Conservation (phyloP, 306 rosid genomes). For the Rubus idaeus region DNA sequence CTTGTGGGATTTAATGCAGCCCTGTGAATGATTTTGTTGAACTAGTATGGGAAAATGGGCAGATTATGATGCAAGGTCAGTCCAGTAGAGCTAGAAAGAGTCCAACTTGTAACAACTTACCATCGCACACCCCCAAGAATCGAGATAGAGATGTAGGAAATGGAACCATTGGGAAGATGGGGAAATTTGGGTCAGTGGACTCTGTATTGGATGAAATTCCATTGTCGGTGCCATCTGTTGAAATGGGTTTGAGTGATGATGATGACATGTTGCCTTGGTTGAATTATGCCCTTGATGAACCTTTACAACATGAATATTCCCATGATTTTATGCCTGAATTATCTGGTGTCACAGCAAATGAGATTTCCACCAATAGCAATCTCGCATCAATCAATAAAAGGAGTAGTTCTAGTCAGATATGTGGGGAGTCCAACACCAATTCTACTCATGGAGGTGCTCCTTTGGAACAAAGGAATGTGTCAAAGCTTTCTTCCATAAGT, state of each 20-base stretch:
- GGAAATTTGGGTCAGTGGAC: slow-evolving; percentile 52
- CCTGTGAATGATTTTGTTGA: slow-evolving; percentile 73
- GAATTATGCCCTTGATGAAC: slow-evolving; percentile 68
- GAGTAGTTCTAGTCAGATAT: slow-evolving; percentile 43
- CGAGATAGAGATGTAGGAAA: slow-evolving; percentile 61
- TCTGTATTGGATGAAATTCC: slow-evolving; percentile 59
- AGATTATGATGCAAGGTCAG: slow-evolving; percentile 71
- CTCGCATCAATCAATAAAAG: slow-evolving; percentile 47
- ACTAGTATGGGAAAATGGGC: slow-evolving; percentile 93
- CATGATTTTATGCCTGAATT: slow-evolving; percentile 71
- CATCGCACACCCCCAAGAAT: slow-evolving; percentile 50
- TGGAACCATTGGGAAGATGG: slow-evolving; percentile 45
- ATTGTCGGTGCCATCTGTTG: slow-evolving; percentile 62
- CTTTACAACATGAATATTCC: slow-evolving; percentile 61
- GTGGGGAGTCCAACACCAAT: slow-evolving; percentile 47
- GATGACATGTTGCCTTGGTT: slow-evolving; percentile 82
- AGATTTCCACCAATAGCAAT: slow-evolving; percentile 37
- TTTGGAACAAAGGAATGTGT: slow-evolving; percentile 48
- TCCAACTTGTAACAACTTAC: slow-evolving; percentile 49
- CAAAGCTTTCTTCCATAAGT: slow-evolving; percentile 48
- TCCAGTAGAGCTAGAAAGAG: slow-evolving; percentile 67
- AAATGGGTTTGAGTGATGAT: slow-evolving; percentile 57
- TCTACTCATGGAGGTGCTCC: slow-evolving; percentile 33
- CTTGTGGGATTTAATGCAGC: slow-evolving; percentile 53
- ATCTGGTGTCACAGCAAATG: slow-evolving; percentile 54